Conservation (phyloP, 768 basidiomycete species). For the Boletus speciosus region DNA sequence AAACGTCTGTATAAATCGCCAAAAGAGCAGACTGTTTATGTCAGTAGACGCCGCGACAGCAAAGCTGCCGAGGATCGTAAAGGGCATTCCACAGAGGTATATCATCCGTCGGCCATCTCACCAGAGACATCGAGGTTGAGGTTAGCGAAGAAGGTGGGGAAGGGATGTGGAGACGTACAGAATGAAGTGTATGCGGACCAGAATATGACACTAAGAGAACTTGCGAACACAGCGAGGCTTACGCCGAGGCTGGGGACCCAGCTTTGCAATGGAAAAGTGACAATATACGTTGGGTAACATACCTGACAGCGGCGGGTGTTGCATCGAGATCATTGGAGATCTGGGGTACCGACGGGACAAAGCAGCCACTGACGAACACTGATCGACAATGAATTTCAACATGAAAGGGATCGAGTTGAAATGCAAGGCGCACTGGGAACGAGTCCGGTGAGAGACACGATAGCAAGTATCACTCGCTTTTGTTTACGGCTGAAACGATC, state of each 20-base stretch:
- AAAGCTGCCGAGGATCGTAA: constrained; percentile 55
- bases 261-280: not conserved
- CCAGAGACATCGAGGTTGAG: not conserved
- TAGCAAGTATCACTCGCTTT: constrained; percentile 53
- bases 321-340: constrained; percentile 64
- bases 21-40: constrained; percentile 47
- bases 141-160: not conserved
- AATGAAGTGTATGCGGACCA: constrained; percentile 53
- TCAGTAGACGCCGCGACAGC: constrained; percentile 52
- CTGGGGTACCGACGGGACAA: constrained; percentile 72
- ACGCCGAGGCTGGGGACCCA: constrained; percentile 40
- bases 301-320: constrained; percentile 58
- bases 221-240: constrained; percentile 46
- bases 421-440: constrained; percentile 49
- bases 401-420: not conserved
- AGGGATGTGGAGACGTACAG: constrained; percentile 34
- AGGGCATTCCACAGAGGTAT: constrained; percentile 57
- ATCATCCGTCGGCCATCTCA: constrained; percentile 63
- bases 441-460: constrained; percentile 60
- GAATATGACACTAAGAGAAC: constrained; percentile 44
- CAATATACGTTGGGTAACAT: not conserved
- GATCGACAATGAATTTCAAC: not conserved
- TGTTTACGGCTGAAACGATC: constrained; percentile 49
- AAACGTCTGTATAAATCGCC: constrained; percentile 63
- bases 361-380: constrained; percentile 70